Conservation (phyloP, 2,329 filamentous ascomycete species). For the Xylogone sp. region DNA sequence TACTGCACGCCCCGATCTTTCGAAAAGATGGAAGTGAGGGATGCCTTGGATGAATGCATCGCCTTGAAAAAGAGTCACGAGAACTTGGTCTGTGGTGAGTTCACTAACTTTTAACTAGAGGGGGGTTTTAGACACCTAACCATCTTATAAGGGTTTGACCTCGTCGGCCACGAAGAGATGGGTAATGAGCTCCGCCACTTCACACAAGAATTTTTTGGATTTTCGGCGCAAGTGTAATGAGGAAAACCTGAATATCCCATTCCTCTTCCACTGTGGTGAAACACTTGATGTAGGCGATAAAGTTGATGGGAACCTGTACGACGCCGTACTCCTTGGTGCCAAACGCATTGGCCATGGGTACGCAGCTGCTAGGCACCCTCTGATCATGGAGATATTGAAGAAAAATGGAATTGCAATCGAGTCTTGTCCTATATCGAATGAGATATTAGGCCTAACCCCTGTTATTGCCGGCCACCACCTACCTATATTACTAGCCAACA, state of each 20-base stretch:
- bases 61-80: constrained; percentile 53
- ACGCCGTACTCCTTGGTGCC: constrained; percentile 61
- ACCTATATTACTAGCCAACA: constrained; percentile 66
- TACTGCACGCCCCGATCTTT: constrained; percentile 68
- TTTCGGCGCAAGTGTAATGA: constrained; percentile 50
- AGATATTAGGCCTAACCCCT: constrained; percentile 66
- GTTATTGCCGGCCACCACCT: constrained; percentile 62
- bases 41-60: constrained; percentile 58
- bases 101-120: neutral
- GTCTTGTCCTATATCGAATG: constrained; percentile 74
- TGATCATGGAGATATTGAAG: constrained; percentile 62
- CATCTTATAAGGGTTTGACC: constrained; percentile 54
- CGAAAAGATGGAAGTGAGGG: constrained; percentile 38
- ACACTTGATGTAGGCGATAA: constrained; percentile 63
- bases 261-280: constrained; percentile 75
- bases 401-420: constrained; percentile 65
- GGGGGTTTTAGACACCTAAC: constrained; percentile 4
- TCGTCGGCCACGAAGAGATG: constrained; percentile 64
- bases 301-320: constrained; percentile 64
- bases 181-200: constrained; percentile 58
- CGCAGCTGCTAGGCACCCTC: constrained; percentile 61
- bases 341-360: constrained; percentile 74
- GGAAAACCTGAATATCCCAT: constrained; percentile 56
- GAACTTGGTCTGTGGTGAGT: constrained; percentile 59
- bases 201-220: constrained; percentile 48